Conservation (phyloP, 345 rosid species). For the Camelina sativa region DNA sequence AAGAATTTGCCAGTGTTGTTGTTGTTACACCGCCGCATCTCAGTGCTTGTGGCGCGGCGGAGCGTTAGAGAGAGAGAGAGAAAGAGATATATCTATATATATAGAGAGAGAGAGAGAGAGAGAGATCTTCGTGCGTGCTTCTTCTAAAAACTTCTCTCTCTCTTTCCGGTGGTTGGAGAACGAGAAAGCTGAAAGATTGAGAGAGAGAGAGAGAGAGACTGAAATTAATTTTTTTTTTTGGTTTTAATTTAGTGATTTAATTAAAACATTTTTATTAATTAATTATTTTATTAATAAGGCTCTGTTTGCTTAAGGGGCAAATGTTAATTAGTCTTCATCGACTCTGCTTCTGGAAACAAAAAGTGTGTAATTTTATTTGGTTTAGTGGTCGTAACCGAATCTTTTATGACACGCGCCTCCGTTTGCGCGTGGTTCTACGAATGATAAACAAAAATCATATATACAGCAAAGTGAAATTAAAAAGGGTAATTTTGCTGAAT, state of each 20-base stretch:
- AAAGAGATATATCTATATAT: background rate
- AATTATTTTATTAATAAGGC: background rate
- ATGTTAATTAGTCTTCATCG: background rate
- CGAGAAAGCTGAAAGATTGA: slow-evolving; percentile 42
- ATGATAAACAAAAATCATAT: background rate
- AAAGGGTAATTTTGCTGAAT: slow-evolving; percentile 18
- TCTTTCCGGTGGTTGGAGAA: slow-evolving; percentile 48
- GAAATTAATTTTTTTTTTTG: background rate
- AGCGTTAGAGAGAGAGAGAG: slow-evolving; percentile 11
- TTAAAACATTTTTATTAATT: background rate
- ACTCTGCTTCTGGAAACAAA: slow-evolving; percentile 16
- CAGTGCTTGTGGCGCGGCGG: slow-evolving; percentile 28
- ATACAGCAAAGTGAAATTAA: background rate
- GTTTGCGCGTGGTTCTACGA: slow-evolving; percentile 20
- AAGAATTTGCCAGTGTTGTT: slow-evolving; percentile 7
- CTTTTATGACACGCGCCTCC: slow-evolving; percentile 38
- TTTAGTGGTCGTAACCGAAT: slow-evolving; percentile 18
- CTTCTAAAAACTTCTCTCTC: background rate
- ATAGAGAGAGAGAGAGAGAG: no score
- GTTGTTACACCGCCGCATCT: slow-evolving; percentile 36
- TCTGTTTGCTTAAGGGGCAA: slow-evolving; percentile 24
- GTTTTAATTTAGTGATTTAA: slow-evolving; percentile 9
- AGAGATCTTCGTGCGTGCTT: slow-evolving; percentile 38
- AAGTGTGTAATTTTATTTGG: background rate
- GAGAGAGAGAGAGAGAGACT: slow-evolving; percentile 8